Evolutionary conservation across 2,329 filamentous ascomycete genomes (phyloP).

Genomic region (Penicillium psychrosexuale): DNA sequence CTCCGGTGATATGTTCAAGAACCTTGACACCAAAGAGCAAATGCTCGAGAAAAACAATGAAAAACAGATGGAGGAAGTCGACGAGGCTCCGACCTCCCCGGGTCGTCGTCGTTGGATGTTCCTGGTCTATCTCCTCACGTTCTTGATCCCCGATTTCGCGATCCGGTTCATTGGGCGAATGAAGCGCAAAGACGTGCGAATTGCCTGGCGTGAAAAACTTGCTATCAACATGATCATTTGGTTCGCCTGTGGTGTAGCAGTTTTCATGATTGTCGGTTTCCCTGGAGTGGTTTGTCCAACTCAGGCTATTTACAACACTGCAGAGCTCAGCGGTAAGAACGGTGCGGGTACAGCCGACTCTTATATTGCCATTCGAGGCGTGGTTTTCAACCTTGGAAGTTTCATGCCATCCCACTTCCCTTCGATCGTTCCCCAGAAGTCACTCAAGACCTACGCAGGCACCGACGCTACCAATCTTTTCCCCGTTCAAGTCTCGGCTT

Average conservation of each 20-base stretch:
- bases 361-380: slow-evolving; percentile 79
- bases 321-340: slow-evolving; percentile 70
- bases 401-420: slow-evolving; percentile 81
- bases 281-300: slow-evolving; percentile 85
- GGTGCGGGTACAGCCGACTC: slow-evolving; percentile 65
- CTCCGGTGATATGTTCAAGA: slow-evolving; percentile 95
- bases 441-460: slow-evolving; percentile 77
- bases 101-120: slow-evolving; percentile 90
- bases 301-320: slow-evolving; percentile 78
- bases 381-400: slow-evolving; percentile 76
- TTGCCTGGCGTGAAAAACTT: slow-evolving; percentile 94
- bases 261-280: slow-evolving; percentile 89
- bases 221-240: slow-evolving; percentile 98
- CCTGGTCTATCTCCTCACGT: slow-evolving; percentile 79
- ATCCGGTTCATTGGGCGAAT: slow-evolving; percentile 77
- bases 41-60: slow-evolving; percentile 95
- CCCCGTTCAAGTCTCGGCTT: slow-evolving; percentile 86
- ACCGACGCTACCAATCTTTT: slow-evolving; percentile 84
- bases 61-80: slow-evolving; percentile 84
- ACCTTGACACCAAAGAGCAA: slow-evolving; percentile 87
- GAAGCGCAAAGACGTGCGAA: slow-evolving; percentile 84
- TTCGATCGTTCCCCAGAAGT: slow-evolving; percentile 57
- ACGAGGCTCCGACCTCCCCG: slow-evolving; percentile 72
- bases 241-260: slow-evolving; percentile 71
- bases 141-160: slow-evolving; percentile 78